A percentile compares a stretch with the other conserved stretches of the same genome.
Conservation (phyloP, 371 early-diverging fungal species). For the Mortierella sp. region DNA sequence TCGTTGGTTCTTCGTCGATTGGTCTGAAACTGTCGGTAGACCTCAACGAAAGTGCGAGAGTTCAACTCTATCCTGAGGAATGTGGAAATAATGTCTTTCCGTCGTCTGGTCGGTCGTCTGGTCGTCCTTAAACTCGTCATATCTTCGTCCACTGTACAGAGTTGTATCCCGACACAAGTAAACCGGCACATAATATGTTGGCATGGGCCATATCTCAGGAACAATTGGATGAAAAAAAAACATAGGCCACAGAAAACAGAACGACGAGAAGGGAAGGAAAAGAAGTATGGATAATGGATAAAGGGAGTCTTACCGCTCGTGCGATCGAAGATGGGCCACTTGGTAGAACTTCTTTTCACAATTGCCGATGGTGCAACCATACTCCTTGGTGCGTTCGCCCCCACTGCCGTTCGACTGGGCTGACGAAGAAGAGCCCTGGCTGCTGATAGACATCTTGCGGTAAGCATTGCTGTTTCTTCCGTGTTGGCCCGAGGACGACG, state of each 20-base stretch:
- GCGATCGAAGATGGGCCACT: slow-evolving; percentile 85
- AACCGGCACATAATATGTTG: not conserved
- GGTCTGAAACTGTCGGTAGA: not conserved
- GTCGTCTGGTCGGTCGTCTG: not conserved
- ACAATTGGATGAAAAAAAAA: not conserved
- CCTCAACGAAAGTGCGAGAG: not conserved
- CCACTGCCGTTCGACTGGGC: slow-evolving; percentile 15
- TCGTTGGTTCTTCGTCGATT: not conserved
- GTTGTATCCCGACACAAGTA: not conserved
- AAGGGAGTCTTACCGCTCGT: slow-evolving; percentile 64
- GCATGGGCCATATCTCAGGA: not conserved
- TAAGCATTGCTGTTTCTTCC: not conserved
- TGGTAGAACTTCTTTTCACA: slow-evolving; percentile 82
- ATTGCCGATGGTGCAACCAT: slow-evolving; percentile 62
- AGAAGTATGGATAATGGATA: not conserved
- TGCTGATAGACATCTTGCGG: slow-evolving; percentile 52
- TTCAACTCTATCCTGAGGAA: slow-evolving; percentile 16
- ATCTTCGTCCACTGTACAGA: not conserved
- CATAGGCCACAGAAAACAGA: not conserved
- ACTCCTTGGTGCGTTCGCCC: slow-evolving; percentile 27
- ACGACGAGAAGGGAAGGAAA: not conserved
- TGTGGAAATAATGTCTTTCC: not conserved
- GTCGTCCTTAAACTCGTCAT: not conserved
- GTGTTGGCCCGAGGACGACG: not conserved
- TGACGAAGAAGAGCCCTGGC: slow-evolving; percentile 35